Evolutionary conservation across 805 yeast species (phyloP).

Genomic region (Myxozyma kluyveri): DNA sequence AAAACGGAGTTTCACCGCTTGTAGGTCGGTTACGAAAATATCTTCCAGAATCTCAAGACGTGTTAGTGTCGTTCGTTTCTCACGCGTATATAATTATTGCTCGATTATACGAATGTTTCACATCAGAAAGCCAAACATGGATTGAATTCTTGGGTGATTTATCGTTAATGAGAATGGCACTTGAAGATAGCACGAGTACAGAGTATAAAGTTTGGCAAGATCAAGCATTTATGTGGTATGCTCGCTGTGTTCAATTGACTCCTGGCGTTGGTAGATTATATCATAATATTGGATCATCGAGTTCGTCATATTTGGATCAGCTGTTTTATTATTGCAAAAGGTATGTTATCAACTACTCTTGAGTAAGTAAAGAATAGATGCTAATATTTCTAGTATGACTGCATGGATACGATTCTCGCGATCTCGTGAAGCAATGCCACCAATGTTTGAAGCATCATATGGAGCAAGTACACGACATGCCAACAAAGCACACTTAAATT

Average conservation of each 20-base stretch:
- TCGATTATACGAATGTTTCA: constrained; percentile 18
- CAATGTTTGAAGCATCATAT: constrained; percentile 11
- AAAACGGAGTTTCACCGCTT: constrained; percentile 9
- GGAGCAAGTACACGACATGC: constrained; percentile 4
- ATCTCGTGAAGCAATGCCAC: constrained; percentile 12
- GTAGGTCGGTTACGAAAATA: constrained; percentile 13
- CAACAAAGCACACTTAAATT: constrained; percentile 12
- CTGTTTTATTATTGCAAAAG: constrained; percentile 25
- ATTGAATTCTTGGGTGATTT: constrained; percentile 25
- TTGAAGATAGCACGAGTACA: constrained; percentile 7
- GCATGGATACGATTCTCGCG: constrained; percentile 9
- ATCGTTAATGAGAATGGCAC: constrained; percentile 15
- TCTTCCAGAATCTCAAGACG: constrained; percentile 15
- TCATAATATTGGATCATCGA: constrained; percentile 18
- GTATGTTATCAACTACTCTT: not conserved
- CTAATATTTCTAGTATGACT: constrained; percentile 5
- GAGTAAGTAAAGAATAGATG: not conserved
- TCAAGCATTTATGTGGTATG: constrained; percentile 22
- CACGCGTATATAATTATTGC: constrained; percentile 14
- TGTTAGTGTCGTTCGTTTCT: constrained; percentile 8
- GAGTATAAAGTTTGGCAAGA: constrained; percentile 11
- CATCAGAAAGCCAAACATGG: constrained; percentile 14
- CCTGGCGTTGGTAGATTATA: constrained; percentile 25
- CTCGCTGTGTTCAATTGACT: constrained; percentile 9
- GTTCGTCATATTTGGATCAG: constrained; percentile 16